phyloP scores from a whole-genome alignment of 2,329 filamentous ascomycete species.

The Arthroderma uncinatum region DNA sequence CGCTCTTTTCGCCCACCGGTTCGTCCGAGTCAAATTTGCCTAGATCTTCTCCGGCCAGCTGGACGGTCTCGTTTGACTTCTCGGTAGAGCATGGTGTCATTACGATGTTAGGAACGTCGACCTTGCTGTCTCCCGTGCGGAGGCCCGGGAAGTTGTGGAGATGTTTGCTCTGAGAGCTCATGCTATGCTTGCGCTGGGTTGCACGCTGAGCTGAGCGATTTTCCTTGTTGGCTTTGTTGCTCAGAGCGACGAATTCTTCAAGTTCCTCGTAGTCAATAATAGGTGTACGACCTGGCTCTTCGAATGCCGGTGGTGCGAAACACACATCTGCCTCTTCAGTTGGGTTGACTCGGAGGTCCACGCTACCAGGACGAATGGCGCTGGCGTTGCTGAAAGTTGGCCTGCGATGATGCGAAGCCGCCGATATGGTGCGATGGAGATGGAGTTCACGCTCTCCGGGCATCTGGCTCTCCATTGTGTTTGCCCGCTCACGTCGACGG shows the following conservation, averaged over 20 bases:
- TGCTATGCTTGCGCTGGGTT: slow-evolving; percentile 31
- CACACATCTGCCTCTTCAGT: slow-evolving; percentile 71
- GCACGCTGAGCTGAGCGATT: slow-evolving; percentile 11
- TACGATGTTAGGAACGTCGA: slow-evolving; percentile 29
- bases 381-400: slow-evolving; percentile 50
- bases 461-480: slow-evolving; percentile 51
- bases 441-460: slow-evolving; percentile 46
- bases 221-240: slow-evolving; percentile 26
- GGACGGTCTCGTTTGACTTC: slow-evolving; percentile 20
- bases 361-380: slow-evolving; percentile 41
- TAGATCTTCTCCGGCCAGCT: slow-evolving; percentile 22
- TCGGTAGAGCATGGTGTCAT: slow-evolving; percentile 21
- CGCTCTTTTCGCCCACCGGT: slow-evolving; percentile 17
- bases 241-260: slow-evolving; percentile 74
- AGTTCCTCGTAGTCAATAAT: slow-evolving; percentile 87
- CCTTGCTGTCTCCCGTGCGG: slow-evolving; percentile 34
- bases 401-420: slow-evolving; percentile 51
- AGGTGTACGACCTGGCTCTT: slow-evolving; percentile 65
- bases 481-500: slow-evolving; percentile 66
- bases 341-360: slow-evolving; percentile 26
- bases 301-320: slow-evolving; percentile 56
- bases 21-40: neutral
- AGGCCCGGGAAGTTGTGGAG: slow-evolving; percentile 52
- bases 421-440: slow-evolving; percentile 60
- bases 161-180: slow-evolving; percentile 42